phyloP scores from a whole-genome alignment of 768 basidiomycete species.

The Agaricus blazei region DNA sequence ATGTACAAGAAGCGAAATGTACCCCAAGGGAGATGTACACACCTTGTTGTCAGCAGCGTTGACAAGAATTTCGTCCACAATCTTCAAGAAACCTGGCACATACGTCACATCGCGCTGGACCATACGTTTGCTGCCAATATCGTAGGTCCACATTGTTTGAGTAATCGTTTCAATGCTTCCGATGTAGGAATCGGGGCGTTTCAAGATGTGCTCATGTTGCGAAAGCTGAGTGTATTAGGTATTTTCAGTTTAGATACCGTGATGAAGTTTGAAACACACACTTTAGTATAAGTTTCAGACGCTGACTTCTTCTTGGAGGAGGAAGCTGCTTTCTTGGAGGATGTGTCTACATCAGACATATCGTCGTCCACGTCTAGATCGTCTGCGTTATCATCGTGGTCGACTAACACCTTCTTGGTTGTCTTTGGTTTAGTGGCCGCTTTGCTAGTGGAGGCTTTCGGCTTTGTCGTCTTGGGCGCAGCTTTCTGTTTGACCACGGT shows the following conservation, averaged over 20 bases:
- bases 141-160: conserved; percentile 92
- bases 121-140: conserved; percentile 81
- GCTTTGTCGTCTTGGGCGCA: conserved; percentile 2
- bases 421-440: conserved; percentile 1
- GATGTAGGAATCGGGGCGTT: conserved; percentile 93
- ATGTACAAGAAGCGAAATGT: not conserved
- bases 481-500: conserved; percentile 31
- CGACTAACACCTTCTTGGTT: conserved; percentile 31
- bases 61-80: conserved; percentile 97
- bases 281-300: conserved; percentile 89
- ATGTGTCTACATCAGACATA: not conserved
- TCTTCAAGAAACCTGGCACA: conserved; percentile 98
- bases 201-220: conserved; percentile 91
- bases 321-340: not conserved
- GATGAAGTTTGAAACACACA: conserved; percentile 25
- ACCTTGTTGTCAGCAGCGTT: conserved; percentile 99
- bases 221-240: conserved; percentile 54
- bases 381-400: conserved; percentile 61
- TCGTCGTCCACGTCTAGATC: conserved; percentile 32
- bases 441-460: conserved; percentile 1
- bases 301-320: conserved; percentile 74
- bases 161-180: conserved; percentile 90
- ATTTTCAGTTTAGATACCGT: not conserved
- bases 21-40: conserved; percentile 14
- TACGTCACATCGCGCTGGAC: conserved; percentile 77